phyloP scores from a whole-genome alignment of 2,329 filamentous ascomycete genomes.

The Nemania sp. region DNA sequence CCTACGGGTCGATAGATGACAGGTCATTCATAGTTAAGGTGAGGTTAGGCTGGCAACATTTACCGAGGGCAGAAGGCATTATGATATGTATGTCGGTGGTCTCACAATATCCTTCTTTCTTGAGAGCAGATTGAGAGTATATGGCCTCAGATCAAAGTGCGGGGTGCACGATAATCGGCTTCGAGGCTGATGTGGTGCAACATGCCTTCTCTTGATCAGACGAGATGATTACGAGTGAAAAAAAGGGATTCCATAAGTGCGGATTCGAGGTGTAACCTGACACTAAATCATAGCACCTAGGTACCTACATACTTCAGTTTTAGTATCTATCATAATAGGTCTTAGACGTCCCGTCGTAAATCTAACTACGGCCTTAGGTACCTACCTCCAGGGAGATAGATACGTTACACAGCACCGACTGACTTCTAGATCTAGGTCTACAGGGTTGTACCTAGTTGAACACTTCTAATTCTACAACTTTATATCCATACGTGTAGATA shows the following conservation, averaged over 20 bases:
- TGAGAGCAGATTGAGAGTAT: no score
- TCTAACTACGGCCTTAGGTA: no score
- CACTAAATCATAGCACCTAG: neutral
- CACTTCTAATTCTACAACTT: no score
- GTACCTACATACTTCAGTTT: no score
- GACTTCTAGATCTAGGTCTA: no score
- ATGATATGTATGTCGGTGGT: no score
- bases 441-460: no score
- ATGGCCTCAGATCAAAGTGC: constrained; percentile 9
- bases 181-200: constrained; percentile 32
- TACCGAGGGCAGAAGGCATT: neutral
- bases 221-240: constrained; percentile 29
- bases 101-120: neutral
- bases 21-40: neutral
- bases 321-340: no score
- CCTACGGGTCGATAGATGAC: neutral
- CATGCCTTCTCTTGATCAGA: constrained; percentile 23
- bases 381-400: no score
- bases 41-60: neutral
- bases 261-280: neutral
- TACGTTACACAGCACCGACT: no score
- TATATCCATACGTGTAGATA: no score
- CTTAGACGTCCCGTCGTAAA: no score
- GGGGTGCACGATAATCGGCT: constrained; percentile 34
- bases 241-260: constrained; percentile 4